Conservation (phyloP, 1,284 basidiomycete genomes). For the Boletellus deceptivus region DNA sequence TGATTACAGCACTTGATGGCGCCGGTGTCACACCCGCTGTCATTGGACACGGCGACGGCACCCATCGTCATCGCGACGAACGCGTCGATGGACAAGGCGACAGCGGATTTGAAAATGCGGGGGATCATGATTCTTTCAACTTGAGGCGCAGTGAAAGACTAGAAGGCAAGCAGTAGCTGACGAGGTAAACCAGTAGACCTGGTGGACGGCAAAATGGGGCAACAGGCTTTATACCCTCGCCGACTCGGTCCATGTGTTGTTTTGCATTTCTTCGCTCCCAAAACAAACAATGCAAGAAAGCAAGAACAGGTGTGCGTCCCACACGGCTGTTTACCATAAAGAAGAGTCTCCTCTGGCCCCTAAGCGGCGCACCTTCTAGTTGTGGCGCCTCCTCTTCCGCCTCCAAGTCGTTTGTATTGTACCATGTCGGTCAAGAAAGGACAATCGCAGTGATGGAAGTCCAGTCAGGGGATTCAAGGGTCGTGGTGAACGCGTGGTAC, state of each 20-base stretch:
- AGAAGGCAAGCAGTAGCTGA: too few species aligned
- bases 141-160: not conserved
- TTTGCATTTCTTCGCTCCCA: not conserved
- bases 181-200: not conserved
- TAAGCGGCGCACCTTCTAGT: not conserved
- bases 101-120: conserved; percentile 11
- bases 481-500: too few species aligned
- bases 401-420: not conserved
- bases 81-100: conserved; percentile 11
- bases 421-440: not conserved
- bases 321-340: conserved; percentile 8
- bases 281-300: too few species aligned
- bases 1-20: conserved; percentile 12
- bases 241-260: conserved; percentile 6
- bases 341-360: not conserved
- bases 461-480: too few species aligned
- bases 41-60: not conserved
- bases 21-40: conserved; percentile 14
- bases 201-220: not conserved
- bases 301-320: not conserved
- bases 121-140: conserved; percentile 11
- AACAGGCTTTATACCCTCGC: conserved; percentile 9
- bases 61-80: conserved; percentile 5
- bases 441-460: too few species aligned
- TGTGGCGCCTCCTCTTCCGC: conserved; percentile 2